Evolutionary conservation across 352 stramenopile genomes (phyloP).

Genomic region (Globisporangium echinulatum): DNA sequence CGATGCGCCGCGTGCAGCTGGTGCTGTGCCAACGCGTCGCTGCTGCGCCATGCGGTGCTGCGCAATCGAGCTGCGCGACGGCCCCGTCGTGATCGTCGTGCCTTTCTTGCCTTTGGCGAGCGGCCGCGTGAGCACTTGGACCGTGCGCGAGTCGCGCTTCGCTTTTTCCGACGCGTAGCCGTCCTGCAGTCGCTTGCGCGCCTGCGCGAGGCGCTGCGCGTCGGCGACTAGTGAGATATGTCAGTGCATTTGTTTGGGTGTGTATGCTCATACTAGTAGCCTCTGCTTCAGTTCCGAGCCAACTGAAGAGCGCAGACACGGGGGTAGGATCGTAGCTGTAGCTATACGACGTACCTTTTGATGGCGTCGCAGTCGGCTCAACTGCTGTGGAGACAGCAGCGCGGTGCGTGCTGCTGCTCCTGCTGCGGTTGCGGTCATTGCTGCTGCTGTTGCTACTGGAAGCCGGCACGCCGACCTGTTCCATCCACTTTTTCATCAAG

Average conservation of each 20-base stretch:
- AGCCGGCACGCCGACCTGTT: constrained; percentile 44
- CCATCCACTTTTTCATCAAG: constrained; percentile 84
- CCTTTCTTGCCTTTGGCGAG: constrained; percentile 43
- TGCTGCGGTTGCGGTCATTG: constrained; percentile 6
- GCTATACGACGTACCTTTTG: constrained; percentile 1
- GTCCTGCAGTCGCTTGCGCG: constrained; percentile 66
- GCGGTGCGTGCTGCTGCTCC: neutral
- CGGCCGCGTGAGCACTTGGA: constrained; percentile 64
- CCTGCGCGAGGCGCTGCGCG: constrained; percentile 52
- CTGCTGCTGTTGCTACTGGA: constrained; percentile 4
- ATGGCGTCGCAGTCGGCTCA: constrained; percentile 1
- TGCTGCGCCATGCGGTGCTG: constrained; percentile 33
- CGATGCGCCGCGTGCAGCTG: constrained; percentile 10
- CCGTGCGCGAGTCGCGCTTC: constrained; percentile 62
- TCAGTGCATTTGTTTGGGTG: neutral
- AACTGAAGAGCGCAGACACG: neutral
- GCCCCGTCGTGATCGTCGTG: constrained; percentile 56
- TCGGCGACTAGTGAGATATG: constrained; percentile 14
- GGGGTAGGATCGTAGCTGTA: too few relatives aligned
- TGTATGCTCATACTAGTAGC: neutral
- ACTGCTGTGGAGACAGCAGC: too few relatives aligned
- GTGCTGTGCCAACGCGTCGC: constrained; percentile 13
- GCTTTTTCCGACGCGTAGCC: constrained; percentile 66
- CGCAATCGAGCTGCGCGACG: constrained; percentile 45
- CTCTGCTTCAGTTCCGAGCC: too few relatives aligned